Base-by-base conservation (phyloP, 208 protist genomes). In the Trypanosoma platydactyli region DNA sequence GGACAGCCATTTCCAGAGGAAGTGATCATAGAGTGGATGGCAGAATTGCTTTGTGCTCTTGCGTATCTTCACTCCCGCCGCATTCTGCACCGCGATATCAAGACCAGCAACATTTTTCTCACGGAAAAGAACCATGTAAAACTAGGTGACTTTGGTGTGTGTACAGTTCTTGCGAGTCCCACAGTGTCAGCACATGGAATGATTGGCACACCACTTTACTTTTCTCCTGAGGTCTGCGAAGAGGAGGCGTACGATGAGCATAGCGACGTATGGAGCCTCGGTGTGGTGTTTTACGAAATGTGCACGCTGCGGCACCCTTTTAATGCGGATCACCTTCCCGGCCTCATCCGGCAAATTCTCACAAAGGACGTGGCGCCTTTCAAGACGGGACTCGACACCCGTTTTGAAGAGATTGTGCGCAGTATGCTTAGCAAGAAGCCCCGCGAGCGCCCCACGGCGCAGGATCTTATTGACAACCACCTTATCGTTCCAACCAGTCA, bases 231-330 rank as follows among this genome's bases (percentile, higher is more conserved):
- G 72, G 88, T 96, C 54, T 95, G 97, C 61, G 89, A 89, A 58
- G 85, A 91, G 33, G 78, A 85, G 44, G 58, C 79, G 30, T 97
- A 98, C 72, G 88, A 96, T 64, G 83, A 88, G 66, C 80, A 81
- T 49, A 96, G 94, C 57, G 97, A 98, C 67, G 92, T 98, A 30
- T 98, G 96, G 96, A 97, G 93, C 51, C 82, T 97, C 18, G 97
- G 96, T 53, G 92, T 98, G 12, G 97, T 97, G 3, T 91, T 95
- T 30, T 97, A 98, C 54, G 96, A 99, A 68, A 97, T 98, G 93
- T 95, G 89, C 71, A 90, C 89, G 4, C 76, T 95, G 45, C 79
- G 84, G 15, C 83, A 76, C 13, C 89, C 89, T 18, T 95, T 95
- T 62, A 82, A 91, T 12, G 86, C 66, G 0, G 56, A 82, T 50